phyloP scores from a whole-genome alignment of 139 green algal genomes.

The Eudorina sp. region DNA sequence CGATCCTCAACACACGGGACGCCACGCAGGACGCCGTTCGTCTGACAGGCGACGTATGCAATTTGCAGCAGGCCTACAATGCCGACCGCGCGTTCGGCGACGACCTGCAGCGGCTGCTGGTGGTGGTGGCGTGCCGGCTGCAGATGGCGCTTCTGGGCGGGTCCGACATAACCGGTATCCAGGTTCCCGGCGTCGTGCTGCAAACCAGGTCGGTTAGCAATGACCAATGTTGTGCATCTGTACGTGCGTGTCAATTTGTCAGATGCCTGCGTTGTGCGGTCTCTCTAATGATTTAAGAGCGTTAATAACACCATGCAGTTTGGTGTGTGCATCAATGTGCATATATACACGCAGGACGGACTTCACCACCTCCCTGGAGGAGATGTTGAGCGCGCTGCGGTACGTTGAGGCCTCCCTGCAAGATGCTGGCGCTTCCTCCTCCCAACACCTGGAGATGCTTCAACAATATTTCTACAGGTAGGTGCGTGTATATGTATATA shows the following conservation, averaged over 20 bases:
- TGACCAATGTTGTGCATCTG: no score
- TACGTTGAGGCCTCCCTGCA: background rate
- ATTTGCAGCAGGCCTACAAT: background rate
- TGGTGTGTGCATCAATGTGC: background rate
- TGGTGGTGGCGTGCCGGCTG: slow-evolving; percentile 7
- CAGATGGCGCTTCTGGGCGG: background rate
- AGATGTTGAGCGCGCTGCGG: background rate
- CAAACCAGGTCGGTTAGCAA: slow-evolving; percentile 6
- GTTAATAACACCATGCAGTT: background rate
- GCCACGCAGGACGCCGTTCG: background rate
- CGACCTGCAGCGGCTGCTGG: slow-evolving; percentile 24
- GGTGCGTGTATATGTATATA: background rate
- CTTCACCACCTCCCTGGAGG: background rate
- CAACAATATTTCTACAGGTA: slow-evolving; percentile 35
- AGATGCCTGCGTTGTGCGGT: no score
- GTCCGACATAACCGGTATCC: background rate
- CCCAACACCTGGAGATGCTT: background rate
- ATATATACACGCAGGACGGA: background rate
- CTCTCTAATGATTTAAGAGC: no score
- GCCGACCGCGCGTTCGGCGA: background rate
- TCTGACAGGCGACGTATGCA: background rate
- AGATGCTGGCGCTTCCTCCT: background rate
- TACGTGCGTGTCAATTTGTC: no score
- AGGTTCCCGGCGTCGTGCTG: background rate
- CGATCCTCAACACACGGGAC: background rate